Base-by-base conservation (phyloP, 179 eudicot species). In the Patellifolia procumbens region DNA sequence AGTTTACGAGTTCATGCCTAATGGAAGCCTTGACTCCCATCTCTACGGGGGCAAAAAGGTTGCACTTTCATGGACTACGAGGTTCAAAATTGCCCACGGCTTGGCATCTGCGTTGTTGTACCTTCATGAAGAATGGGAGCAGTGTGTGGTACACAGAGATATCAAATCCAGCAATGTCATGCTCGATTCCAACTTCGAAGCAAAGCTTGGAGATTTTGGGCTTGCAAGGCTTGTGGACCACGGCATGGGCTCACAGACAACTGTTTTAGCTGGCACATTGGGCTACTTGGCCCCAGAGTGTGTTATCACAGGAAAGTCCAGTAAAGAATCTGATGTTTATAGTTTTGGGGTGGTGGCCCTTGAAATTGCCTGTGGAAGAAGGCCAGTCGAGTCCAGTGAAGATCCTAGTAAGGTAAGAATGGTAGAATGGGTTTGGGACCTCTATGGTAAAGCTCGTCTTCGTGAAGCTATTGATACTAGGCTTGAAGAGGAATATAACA, bases 51-150 rank as follows among this genome's bases (percentile, higher is more conserved):
- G 45, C 6, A 65, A 64, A 39, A 63, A 45, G 28, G 51, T 29
- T 43, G 35, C 55, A 24, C 51, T 78, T 5, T 31, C 64, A 13
- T 78, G 81, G 76, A 49, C 28, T 7, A 19, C n/a, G 66, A 72
- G 81, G 72, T 64, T 55, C 61, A 68, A 66, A 48, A 42, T 79
- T 39, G 46, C 82, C 37, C 74, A 32, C 7, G 76, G 69, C 42
- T 53, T 78, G 49, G 81, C 76, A 15, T 78, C 81, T 8, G 65
- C 81, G 10, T 60, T 78, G 53, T 22, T 78, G 34, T 78, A 78
- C 46, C 60, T 78, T 32, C 81, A 77, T 49, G 80, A 77, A 77
- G 80, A 70, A 31, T 77, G 76, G 80, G 80, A 77, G 28, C 75
- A 77, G 37, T 77, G 75, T 77, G 71, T 77, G 28, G 26, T 77